Evolutionary conservation across 345 rosid genomes (phyloP), one percentile per base, ranked within the genome.

Genomic region (Hibiscus syriacus): DNA sequence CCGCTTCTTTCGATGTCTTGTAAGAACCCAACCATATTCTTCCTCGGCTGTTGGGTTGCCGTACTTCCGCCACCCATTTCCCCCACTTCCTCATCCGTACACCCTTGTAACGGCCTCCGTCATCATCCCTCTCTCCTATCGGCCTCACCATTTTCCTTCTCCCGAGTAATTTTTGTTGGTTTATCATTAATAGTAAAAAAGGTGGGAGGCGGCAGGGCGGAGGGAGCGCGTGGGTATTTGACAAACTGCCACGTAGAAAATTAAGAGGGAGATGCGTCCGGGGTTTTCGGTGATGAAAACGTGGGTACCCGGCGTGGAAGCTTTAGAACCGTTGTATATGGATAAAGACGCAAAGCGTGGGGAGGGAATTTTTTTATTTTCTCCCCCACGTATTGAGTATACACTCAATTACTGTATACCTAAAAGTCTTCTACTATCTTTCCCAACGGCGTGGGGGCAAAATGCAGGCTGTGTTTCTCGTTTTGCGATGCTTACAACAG

Each of bases 1-100:
- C 95, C 0, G 95, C 88, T 52, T 83, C 91, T 61, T 81, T 84
- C 0, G 85, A 79, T 4, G 88, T 81, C 20, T 64, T 72, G 72
- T 86, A 86, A 1, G 91, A 81, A 2, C 89, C 91, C 59, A 88
- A 70, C 89, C 95, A 88, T 39, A 88, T 83, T 50, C 89, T 74
- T 8, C 77, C 76, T 29, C 84, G 62, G 64, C 84, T 81, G 56
- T 80, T 80, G 1, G 88, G 91, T 55, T 79, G 85, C 32, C 91
- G 77, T 23, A 86, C 76, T 68, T 88, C 91, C 13, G 91, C 89
- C 13, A 86, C 91, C 95, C 95, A 88, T 65, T 78, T 86, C 2
- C 91, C 94, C 94, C 91, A 84, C 69, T 88, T 86, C 66, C 95
- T 76, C 82, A 83, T 83, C 84, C 95, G 79, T 68, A 82, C 84